These are phyloP conservation scores for Arthrobotrys conoides DNA, from an alignment of 2,329 filamentous ascomycete genomes.

Conservation along the genomic window DNA sequence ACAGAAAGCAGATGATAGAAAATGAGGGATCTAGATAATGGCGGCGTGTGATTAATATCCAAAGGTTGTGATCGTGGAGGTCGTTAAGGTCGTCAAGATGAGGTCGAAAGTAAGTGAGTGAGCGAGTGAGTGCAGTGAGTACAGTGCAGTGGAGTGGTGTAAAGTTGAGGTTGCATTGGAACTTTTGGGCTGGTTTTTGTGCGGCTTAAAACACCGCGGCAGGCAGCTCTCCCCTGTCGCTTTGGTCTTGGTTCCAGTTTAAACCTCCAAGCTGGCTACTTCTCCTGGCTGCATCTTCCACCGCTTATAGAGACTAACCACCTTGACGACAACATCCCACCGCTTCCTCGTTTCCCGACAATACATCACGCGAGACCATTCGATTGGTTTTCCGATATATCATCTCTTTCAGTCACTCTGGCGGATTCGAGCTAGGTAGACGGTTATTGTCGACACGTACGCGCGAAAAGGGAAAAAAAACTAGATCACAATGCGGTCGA, in stretches of 20 bases:
- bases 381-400: neutral
- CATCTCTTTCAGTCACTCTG: neutral
- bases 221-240: slow-evolving; percentile 21
- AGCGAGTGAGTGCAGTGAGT: no score
- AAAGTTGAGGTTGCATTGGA: slow-evolving; percentile 11
- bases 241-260: slow-evolving; percentile 3
- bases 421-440: neutral
- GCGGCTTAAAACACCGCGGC: slow-evolving; percentile 43
- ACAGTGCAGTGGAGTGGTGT: no score
- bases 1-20: neutral
- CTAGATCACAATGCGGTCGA: slow-evolving; percentile 52
- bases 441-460: no score
- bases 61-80: neutral
- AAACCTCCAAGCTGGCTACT: slow-evolving; percentile 61
- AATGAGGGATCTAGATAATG: neutral
- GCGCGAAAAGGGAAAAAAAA: neutral
- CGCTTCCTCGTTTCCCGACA: neutral
- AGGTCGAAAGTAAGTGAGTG: neutral
- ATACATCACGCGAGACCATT: slow-evolving; percentile 12
- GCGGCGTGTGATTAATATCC: neutral
- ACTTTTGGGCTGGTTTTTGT: neutral
- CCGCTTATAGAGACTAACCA: neutral
- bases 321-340: neutral
- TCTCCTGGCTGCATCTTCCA: slow-evolving; percentile 22
- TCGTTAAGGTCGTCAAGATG: slow-evolving; percentile 6